These are phyloP conservation scores for Suhomyces xylopsoci DNA, from an alignment of 805 yeast species.

Conservation along the genomic window DNA sequence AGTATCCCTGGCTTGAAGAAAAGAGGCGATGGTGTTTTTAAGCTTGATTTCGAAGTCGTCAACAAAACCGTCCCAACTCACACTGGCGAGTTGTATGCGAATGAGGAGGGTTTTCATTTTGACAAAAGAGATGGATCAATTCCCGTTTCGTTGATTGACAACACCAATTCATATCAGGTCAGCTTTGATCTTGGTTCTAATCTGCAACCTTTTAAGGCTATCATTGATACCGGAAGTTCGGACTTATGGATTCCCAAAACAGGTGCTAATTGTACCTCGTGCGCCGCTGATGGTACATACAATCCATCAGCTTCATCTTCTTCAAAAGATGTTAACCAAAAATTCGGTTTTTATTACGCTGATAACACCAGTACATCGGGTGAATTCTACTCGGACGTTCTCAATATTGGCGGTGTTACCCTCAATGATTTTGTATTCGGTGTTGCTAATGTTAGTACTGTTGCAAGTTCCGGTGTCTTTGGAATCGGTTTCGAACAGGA, in stretches of 20 bases:
- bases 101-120: not conserved
- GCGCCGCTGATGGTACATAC: not conserved
- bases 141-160: not conserved
- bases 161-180: constrained; percentile 2
- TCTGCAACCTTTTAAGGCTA: constrained; percentile 7
- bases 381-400: constrained; percentile 1
- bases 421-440: constrained; percentile 7
- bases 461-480: constrained; percentile 4
- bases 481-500: constrained; percentile 3
- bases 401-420: not conserved
- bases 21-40: not conserved
- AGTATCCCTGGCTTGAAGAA: not conserved
- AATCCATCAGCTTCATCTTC: constrained; percentile 8
- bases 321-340: not conserved
- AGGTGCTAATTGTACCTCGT: not conserved
- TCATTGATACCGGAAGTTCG: constrained; percentile 12
- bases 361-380: constrained; percentile 1
- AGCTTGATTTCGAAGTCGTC: not conserved
- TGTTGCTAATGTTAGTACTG: constrained; percentile 1
- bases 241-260: constrained; percentile 7
- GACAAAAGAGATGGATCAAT: not conserved
- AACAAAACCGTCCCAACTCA: not conserved
- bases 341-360: not conserved
- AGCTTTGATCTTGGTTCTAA: constrained; percentile 1
- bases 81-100: too few species aligned